Percentiles rank a stretch among this genome's conserved stretches.
phyloP scores from a whole-genome alignment of 108 stramenopile species.

The Cylindrotheca fusiformis region DNA sequence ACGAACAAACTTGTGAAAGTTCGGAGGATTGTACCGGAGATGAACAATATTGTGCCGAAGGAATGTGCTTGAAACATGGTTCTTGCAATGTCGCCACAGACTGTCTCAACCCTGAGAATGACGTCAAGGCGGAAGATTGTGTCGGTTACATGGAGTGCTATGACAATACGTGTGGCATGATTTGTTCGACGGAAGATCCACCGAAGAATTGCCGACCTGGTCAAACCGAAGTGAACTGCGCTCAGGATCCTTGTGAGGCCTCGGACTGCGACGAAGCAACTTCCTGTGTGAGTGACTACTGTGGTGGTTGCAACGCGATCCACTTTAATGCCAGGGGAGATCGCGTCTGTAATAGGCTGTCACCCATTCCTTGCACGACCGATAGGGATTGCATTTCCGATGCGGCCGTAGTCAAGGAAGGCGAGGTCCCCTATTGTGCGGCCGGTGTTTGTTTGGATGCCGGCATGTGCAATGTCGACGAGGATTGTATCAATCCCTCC shows the following conservation, averaged over 20 bases:
- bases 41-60: constrained; percentile 7
- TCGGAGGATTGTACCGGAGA: neutral
- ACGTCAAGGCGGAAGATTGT: constrained; percentile 3
- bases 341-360: constrained; percentile 13
- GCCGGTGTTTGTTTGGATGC: constrained; percentile 9
- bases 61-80: neutral
- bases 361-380: neutral
- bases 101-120: constrained; percentile 16
- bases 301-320: constrained; percentile 25
- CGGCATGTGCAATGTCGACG: constrained; percentile 8
- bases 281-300: constrained; percentile 10
- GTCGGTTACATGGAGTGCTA: constrained; percentile 8
- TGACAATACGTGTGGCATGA: neutral
- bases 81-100: neutral
- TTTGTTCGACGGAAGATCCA: neutral
- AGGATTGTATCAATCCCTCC: constrained; percentile 23
- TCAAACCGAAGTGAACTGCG: constrained; percentile 5
- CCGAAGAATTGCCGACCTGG: neutral
- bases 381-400: constrained; percentile 1
- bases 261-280: neutral
- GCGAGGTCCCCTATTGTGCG: constrained; percentile 16
- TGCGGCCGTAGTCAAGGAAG: no score
- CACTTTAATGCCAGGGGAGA: no score
- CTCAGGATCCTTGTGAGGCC: neutral
- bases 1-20: neutral